Conservation (phyloP, 2,329 filamentous ascomycete genomes). For the Juglanconis sp. region DNA sequence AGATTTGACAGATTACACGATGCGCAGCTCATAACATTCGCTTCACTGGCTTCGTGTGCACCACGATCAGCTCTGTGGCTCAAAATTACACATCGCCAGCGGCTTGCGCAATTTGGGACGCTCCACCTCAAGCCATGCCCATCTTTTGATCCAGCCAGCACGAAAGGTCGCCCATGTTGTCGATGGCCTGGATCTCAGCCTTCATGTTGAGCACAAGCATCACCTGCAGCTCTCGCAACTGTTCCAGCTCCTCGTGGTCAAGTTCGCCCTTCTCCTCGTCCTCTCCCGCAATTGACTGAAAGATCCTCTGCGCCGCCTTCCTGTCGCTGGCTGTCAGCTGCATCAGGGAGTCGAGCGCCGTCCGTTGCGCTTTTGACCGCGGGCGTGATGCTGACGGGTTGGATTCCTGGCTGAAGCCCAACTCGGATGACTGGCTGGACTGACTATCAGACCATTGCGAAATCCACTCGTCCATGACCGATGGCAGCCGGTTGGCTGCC, state of each 20-base stretch:
- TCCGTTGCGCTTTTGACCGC: background rate
- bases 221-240: conserved; percentile 59
- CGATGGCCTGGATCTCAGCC: conserved; percentile 72
- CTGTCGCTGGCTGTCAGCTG: conserved; percentile 56
- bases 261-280: conserved; percentile 19
- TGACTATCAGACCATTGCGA: conserved; percentile 2
- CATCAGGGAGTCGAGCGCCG: conserved; percentile 23
- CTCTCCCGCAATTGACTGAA: conserved; percentile 39
- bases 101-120: background rate
- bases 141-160: conserved; percentile 49
- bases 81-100: background rate
- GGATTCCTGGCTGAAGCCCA: conserved; percentile 18
- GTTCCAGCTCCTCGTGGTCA: conserved; percentile 33
- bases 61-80: background rate
- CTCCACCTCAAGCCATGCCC: background rate
- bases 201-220: conserved; percentile 76
- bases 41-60: too few relatives aligned
- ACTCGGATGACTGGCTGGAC: conserved; percentile 16
- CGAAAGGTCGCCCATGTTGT: conserved; percentile 49
- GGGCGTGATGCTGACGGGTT: background rate
- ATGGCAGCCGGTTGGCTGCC: background rate
- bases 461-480: background rate
- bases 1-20: too few relatives aligned
- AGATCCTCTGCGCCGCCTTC: conserved; percentile 50
- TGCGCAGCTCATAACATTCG: too few relatives aligned